phyloP scores from a whole-genome alignment of 2,329 filamentous ascomycete genomes.

The Blastomyces silverae region DNA sequence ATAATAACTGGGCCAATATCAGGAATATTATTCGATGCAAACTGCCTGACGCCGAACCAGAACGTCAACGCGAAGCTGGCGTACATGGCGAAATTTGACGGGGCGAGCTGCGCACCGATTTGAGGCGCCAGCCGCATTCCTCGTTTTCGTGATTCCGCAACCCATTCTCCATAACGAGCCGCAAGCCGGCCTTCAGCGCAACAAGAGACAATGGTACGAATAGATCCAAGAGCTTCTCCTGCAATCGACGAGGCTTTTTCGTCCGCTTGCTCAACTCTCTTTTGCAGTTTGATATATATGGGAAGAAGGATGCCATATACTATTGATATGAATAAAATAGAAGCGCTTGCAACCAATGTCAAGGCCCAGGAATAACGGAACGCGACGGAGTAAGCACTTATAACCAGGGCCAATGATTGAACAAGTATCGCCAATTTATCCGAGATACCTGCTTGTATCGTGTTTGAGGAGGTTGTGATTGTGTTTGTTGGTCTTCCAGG shows the following conservation, averaged over 20 bases:
- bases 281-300: conserved; percentile 30
- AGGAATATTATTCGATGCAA: conserved; percentile 30
- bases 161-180: conserved; percentile 33
- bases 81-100: conserved; percentile 36
- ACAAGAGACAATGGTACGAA: conserved; percentile 42
- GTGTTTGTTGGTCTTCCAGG: conserved; percentile 47
- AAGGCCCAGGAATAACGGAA: conserved; percentile 49
- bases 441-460: conserved; percentile 50
- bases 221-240: conserved; percentile 38
- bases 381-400: conserved; percentile 46
- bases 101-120: conserved; percentile 30
- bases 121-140: conserved; percentile 28
- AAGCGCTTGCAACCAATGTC: conserved; percentile 46
- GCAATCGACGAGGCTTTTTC: conserved; percentile 36
- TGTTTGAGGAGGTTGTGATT: conserved; percentile 49
- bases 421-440: conserved; percentile 45
- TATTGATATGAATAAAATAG: conserved; percentile 40
- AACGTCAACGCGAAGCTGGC: conserved; percentile 34
- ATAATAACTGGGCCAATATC: conserved; percentile 35
- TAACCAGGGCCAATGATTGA: conserved; percentile 37
- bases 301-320: conserved; percentile 32
- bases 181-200: conserved; percentile 37
- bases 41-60: conserved; percentile 36
- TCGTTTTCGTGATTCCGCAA: conserved; percentile 33
- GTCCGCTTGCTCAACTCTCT: conserved; percentile 35